A percentile compares a stretch with the other conserved stretches of the same genome.
Evolutionary conservation across 805 yeast genomes (phyloP).

Genomic region (Ogataea allantospora): DNA sequence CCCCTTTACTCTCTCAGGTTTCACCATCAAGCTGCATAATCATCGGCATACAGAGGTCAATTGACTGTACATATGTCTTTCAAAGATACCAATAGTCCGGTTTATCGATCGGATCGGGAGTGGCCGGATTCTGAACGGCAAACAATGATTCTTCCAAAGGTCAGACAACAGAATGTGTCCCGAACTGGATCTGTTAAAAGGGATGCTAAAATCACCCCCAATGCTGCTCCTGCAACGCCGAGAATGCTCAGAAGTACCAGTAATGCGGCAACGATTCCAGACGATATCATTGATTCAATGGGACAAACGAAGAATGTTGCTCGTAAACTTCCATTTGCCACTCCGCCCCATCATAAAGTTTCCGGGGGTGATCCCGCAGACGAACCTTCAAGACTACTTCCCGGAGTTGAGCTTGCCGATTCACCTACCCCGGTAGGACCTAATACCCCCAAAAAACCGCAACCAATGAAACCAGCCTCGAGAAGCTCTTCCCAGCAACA

Average conservation of each 20-base stretch:
- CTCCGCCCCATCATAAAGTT: slow-evolving; percentile 19
- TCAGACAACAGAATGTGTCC: slow-evolving; percentile 21
- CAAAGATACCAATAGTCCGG: slow-evolving; percentile 2
- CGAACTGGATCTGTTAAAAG: slow-evolving; percentile 23
- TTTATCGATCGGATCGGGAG: slow-evolving; percentile 1
- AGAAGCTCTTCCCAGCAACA: slow-evolving; percentile 20
- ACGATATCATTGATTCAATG: slow-evolving; percentile 24
- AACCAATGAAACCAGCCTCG: slow-evolving; percentile 22
- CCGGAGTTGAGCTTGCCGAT: slow-evolving; percentile 28
- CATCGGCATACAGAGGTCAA: background rate
- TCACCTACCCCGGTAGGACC: slow-evolving; percentile 14
- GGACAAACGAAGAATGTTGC: slow-evolving; percentile 21
- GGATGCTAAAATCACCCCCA: slow-evolving; percentile 20
- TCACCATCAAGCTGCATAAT: background rate
- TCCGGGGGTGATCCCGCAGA: slow-evolving; percentile 11
- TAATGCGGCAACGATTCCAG: slow-evolving; percentile 25
- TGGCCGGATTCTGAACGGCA: slow-evolving; percentile 12
- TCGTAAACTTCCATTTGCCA: slow-evolving; percentile 18
- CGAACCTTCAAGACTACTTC: slow-evolving; percentile 20
- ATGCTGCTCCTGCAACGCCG: slow-evolving; percentile 63
- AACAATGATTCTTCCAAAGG: slow-evolving; percentile 24
- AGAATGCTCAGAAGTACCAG: slow-evolving; percentile 63
- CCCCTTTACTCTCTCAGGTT: background rate
- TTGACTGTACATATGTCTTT: slow-evolving; percentile 7
- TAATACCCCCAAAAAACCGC: slow-evolving; percentile 12